Evolutionary conservation across 164 flowering plant genomes (phyloP), one percentile per base, ranked within the genome.

Genomic region (Tinospora cordifolia): DNA sequence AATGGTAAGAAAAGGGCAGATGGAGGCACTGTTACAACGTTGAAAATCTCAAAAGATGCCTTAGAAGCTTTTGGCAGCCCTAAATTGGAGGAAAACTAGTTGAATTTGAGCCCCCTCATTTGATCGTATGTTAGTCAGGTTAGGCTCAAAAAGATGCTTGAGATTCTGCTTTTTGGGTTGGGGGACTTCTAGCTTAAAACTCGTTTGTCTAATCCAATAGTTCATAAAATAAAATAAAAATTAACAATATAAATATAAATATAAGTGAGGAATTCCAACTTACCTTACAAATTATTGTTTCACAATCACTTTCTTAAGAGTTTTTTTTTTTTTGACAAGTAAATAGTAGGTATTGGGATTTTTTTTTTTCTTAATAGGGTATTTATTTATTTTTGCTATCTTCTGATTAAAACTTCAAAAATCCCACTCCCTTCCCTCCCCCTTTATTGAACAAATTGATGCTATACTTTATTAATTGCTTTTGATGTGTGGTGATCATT

Each of bases 31-130:
- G 21, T 51, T 51, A 51, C 59, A 51, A 51, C 19, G n/a, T 51
- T 51, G 59, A 51, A 51, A 51, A 14, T 51, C 4, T 41, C 15
- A 51, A 51, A 17, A 17, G 21, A n/a, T 17, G 24, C 59, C 4
- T n/a, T 51, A 51, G 24, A 51, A 47, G 14, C 54, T 51, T 17
- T 51, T 51, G 59, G 59, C n/a, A 51, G 21, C 24, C 59, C 59
- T 51, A 51, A 51, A 51, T 17, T 51, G 59, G 59, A 51, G 59
- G 59, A 51, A 17, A 51, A 51, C 59, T 51, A 51, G 59, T 51
- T 51, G 59, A 51, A 51, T 51, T 17, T 51, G 19, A 51, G 59
- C 3, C n/a, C 59, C 59, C n/a, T n/a, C n/a, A 51, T 19, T 51
- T 51, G 60, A 19, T 54, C 24, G 2, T 21, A 7, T 19, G 21